phyloP scores from a whole-genome alignment of 768 basidiomycete genomes.

The Amanita molliuscula region DNA sequence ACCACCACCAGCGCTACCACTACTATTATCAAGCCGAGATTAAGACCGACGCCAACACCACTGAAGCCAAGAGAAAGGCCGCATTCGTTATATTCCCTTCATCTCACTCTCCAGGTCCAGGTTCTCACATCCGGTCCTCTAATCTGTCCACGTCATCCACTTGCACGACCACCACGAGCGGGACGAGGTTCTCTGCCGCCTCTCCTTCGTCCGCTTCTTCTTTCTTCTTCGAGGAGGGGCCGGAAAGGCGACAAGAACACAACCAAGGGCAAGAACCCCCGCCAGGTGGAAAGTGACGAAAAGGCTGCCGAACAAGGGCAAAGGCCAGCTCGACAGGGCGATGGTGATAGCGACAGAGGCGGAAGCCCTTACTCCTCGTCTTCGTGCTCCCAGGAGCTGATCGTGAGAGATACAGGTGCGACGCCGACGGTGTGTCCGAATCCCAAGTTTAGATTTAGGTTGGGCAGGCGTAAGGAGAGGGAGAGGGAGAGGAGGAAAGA shows the following conservation, averaged over 20 bases:
- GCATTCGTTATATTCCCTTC: not conserved
- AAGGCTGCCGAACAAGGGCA: not conserved
- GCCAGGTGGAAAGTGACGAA: conserved; percentile 16
- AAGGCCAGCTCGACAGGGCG: not conserved
- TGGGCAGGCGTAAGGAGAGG: conserved; percentile 15
- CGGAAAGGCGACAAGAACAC: no score
- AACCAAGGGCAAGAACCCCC: no score
- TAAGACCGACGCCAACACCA: not conserved
- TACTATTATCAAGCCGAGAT: not conserved
- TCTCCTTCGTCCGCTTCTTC: conserved; percentile 39
- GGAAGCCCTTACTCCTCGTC: conserved; percentile 7
- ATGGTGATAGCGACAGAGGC: not conserved
- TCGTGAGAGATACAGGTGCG: conserved; percentile 39
- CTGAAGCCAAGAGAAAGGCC: conserved; percentile 1
- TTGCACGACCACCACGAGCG: conserved; percentile 14
- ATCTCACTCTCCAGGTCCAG: not conserved
- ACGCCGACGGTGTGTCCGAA: conserved; percentile 41
- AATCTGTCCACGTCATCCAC: conserved; percentile 21
- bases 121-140: conserved; percentile 10
- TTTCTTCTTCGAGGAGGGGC: conserved; percentile 11
- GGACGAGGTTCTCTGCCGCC: conserved; percentile 28
- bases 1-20: no score
- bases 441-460: conserved; percentile 22
- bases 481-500: conserved; percentile 7
- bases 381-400: conserved; percentile 20